Conservation (phyloP, 768 basidiomycete species). For the Candolleomyces aberdarensis region DNA sequence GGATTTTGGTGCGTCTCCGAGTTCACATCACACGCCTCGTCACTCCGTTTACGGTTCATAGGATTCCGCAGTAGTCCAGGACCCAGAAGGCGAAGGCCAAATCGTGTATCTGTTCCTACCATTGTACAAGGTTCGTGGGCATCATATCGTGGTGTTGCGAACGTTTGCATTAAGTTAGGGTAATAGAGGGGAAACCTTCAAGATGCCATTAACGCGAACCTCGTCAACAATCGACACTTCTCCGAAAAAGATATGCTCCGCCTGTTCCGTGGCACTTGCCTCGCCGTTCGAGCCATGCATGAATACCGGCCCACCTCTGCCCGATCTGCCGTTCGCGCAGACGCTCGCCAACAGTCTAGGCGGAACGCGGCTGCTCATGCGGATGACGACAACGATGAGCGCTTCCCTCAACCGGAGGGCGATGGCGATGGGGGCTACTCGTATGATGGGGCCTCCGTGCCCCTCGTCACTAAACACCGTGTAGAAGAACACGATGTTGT, state of each 20-base stretch:
- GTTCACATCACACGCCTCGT: background rate
- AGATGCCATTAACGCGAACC: constrained; percentile 86
- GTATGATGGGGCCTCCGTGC: constrained; percentile 48
- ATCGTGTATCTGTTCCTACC: constrained; percentile 97
- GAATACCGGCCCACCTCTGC: constrained; percentile 62
- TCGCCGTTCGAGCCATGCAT: constrained; percentile 94
- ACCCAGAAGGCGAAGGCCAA: constrained; percentile 89
- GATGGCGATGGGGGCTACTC: constrained; percentile 74
- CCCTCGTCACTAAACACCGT: constrained; percentile 55
- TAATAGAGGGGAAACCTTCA: constrained; percentile 87
- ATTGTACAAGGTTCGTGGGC: constrained; percentile 69
- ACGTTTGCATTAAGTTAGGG: background rate
- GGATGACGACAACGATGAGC: constrained; percentile 61
- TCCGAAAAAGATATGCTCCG: constrained; percentile 86
- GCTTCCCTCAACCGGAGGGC: constrained; percentile 74
- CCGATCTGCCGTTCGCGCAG: constrained; percentile 29
- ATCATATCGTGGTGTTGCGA: background rate
- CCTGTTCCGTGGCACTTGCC: constrained; percentile 92
- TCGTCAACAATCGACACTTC: constrained; percentile 78
- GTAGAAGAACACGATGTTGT: constrained; percentile 58
- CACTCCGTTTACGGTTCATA: constrained; percentile 21
- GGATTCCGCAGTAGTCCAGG: constrained; percentile 95
- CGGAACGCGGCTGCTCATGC: constrained; percentile 32
- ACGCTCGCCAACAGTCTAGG: constrained; percentile 9
- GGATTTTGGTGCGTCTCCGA: constrained; percentile 62